Conservation (phyloP, 2,329 filamentous ascomycete species). For the Lachnellula suecica region DNA sequence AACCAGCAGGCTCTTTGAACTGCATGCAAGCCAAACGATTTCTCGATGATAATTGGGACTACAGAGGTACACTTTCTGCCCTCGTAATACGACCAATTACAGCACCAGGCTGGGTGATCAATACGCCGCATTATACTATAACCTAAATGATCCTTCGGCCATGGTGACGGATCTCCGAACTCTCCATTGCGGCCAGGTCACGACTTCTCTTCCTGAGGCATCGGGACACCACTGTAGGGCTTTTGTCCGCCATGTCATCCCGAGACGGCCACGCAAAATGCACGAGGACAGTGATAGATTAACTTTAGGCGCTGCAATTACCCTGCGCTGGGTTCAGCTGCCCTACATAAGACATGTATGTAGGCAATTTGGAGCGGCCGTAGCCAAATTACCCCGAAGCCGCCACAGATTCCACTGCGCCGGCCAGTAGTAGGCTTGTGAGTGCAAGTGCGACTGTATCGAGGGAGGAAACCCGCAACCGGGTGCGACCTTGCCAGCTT, state of each 20-base stretch:
- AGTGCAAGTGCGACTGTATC: background rate
- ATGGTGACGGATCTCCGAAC: background rate
- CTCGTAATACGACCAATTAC: slow-evolving; percentile 18
- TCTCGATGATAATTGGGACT: background rate
- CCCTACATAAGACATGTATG: slow-evolving; percentile 4
- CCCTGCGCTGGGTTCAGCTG: slow-evolving; percentile 8
- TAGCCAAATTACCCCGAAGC: background rate
- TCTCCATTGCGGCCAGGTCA: background rate
- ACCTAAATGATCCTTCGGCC: slow-evolving; percentile 15
- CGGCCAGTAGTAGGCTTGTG: background rate
- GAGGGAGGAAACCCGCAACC: background rate
- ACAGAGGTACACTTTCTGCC: background rate
- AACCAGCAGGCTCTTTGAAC: slow-evolving; percentile 7
- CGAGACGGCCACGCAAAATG: slow-evolving; percentile 5
- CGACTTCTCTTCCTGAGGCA: background rate
- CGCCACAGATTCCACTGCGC: background rate
- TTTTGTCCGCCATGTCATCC: slow-evolving; percentile 6
- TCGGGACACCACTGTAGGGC: background rate
- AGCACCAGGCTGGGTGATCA: background rate
- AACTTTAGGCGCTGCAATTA: slow-evolving; percentile 1
- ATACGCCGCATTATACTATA: slow-evolving; percentile 8
- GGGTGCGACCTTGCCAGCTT: slow-evolving; percentile 10
- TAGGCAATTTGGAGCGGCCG: background rate
- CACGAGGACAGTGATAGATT: slow-evolving; percentile 7
- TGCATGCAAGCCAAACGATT: background rate